These are phyloP conservation scores for Phlebiopsis gigantea DNA, from an alignment of 768 basidiomycete species.

Conservation along the genomic window DNA sequence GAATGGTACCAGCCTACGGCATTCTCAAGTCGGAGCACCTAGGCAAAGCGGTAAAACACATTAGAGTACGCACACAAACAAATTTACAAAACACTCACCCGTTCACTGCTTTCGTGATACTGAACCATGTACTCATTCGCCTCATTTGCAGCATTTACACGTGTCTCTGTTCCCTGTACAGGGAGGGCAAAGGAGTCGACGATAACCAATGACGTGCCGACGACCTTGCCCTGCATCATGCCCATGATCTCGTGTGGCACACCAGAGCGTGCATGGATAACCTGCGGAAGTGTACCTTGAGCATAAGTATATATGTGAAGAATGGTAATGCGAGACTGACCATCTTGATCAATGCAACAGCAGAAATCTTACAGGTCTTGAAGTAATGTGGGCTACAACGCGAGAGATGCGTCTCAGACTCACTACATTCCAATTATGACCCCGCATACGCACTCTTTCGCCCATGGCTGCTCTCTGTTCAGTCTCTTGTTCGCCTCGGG, in stretches of 20 bases:
- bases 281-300: slow-evolving; percentile 43
- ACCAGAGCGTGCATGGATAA: slow-evolving; percentile 96
- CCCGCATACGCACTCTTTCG: slow-evolving; percentile 61
- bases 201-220: slow-evolving; percentile 72
- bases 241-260: slow-evolving; percentile 99
- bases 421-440: not conserved
- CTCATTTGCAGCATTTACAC: slow-evolving; percentile 93
- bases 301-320: slow-evolving; percentile 4
- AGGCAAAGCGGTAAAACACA: not conserved
- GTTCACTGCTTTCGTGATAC: slow-evolving; percentile 76
- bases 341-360: slow-evolving; percentile 95
- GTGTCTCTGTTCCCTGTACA: slow-evolving; percentile 96
- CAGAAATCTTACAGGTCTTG: slow-evolving; percentile 91
- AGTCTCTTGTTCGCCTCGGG: slow-evolving; percentile 60
- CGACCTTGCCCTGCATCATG: slow-evolving; percentile 95
- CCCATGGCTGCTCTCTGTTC: slow-evolving; percentile 75
- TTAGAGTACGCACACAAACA: not conserved
- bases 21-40: slow-evolving; percentile 84
- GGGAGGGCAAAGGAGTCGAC: slow-evolving; percentile 97
- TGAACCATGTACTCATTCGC: slow-evolving; percentile 99
- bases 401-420: not conserved
- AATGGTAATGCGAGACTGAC: slow-evolving; percentile 29
- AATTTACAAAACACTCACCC: slow-evolving; percentile 40
- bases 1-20: slow-evolving; percentile 98
- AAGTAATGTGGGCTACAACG: slow-evolving; percentile 66